phyloP scores from a whole-genome alignment of 768 basidiomycete genomes.

The Cyclocybe aegerita region DNA sequence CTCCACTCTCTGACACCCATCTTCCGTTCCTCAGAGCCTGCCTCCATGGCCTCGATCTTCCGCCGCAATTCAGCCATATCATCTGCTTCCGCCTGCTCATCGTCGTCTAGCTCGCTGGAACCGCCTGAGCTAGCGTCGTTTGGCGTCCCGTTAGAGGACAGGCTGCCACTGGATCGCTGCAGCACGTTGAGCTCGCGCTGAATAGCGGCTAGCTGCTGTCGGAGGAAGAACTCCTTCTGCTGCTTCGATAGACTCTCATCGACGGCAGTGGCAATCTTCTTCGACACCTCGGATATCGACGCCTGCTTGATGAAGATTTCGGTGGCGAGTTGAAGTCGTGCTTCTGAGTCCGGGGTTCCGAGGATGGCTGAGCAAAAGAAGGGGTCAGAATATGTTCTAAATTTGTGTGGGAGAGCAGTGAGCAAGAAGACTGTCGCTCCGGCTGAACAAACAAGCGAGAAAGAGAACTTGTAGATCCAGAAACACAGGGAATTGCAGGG shows the following conservation, averaged over 20 bases:
- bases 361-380: constrained; percentile 50
- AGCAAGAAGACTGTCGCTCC: neutral
- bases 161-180: constrained; percentile 28
- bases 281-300: constrained; percentile 78
- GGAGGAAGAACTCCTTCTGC: constrained; percentile 84
- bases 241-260: constrained; percentile 86
- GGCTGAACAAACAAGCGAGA: neutral
- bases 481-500: neutral
- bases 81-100: constrained; percentile 79
- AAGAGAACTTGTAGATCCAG: too few species aligned
- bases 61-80: constrained; percentile 72
- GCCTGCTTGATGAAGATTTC: constrained; percentile 72
- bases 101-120: constrained; percentile 41
- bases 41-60: constrained; percentile 72
- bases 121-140: constrained; percentile 17
- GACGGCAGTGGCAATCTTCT: constrained; percentile 77
- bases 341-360: constrained; percentile 55
- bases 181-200: constrained; percentile 71
- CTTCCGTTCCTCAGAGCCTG: constrained; percentile 77
- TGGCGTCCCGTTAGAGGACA: constrained; percentile 10
- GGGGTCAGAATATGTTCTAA: constrained; percentile 6
- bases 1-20: constrained; percentile 83
- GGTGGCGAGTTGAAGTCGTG: constrained; percentile 65
- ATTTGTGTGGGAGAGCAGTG: neutral
- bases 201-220: constrained; percentile 80